Conservation (phyloP, 768 basidiomycete species). For the Austroboletus festivus region DNA sequence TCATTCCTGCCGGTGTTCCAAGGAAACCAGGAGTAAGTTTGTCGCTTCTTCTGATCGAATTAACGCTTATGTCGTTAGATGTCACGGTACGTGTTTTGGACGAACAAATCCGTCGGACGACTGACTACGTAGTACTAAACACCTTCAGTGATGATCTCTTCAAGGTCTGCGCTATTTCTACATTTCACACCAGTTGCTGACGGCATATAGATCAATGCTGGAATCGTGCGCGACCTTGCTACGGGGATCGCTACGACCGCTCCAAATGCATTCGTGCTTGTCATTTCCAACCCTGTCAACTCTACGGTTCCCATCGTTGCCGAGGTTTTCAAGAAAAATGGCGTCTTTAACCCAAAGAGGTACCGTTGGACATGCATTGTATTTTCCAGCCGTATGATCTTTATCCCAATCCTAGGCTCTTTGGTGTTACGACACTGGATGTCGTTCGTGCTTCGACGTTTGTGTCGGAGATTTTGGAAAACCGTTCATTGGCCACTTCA, state of each 20-base stretch:
- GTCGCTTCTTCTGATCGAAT: neutral
- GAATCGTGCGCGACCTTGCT: slow-evolving; percentile 92
- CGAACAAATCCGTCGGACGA: slow-evolving; percentile 1
- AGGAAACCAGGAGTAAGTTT: slow-evolving; percentile 85
- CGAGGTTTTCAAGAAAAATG: slow-evolving; percentile 91
- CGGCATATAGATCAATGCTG: slow-evolving; percentile 82
- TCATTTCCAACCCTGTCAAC: slow-evolving; percentile 99
- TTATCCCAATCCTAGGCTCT: slow-evolving; percentile 54
- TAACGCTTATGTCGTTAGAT: slow-evolving; percentile 34
- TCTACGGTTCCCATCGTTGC: slow-evolving; percentile 97
- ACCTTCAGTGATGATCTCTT: slow-evolving; percentile 83
- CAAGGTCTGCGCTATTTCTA: slow-evolving; percentile 56
- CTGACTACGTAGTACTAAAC: slow-evolving; percentile 5
- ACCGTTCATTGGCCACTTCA: slow-evolving; percentile 57
- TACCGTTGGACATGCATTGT: slow-evolving; percentile 29
- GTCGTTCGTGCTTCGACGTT: slow-evolving; percentile 98
- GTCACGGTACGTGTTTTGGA: slow-evolving; percentile 40
- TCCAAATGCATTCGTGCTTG: slow-evolving; percentile 90
- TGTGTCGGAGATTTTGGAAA: slow-evolving; percentile 72
- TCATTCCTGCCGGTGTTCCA: slow-evolving; percentile 96
- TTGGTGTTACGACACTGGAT: slow-evolving; percentile 97
- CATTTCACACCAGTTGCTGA: neutral
- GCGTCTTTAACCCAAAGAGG: slow-evolving; percentile 90
- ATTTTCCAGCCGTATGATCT: neutral
- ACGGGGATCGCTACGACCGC: slow-evolving; percentile 78